A percentile compares a stretch with the other conserved stretches of the same genome.
phyloP scores from a whole-genome alignment of 1,284 basidiomycete species.

The Boletellus deceptivus region DNA sequence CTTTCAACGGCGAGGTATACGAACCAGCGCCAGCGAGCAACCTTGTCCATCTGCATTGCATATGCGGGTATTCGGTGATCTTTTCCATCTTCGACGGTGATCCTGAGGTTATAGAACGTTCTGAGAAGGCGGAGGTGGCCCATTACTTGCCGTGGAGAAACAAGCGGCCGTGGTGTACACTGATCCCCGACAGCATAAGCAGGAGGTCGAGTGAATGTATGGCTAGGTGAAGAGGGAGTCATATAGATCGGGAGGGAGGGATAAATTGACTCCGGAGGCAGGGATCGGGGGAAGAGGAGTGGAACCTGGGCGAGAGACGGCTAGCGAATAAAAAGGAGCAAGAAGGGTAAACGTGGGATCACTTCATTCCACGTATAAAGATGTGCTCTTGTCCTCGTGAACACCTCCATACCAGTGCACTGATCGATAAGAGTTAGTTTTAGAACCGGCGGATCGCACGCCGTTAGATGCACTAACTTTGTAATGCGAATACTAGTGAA shows the following conservation, averaged over 20 bases:
- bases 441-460: background rate
- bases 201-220: background rate
- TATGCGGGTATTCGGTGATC: constrained; percentile 28
- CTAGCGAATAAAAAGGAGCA: background rate
- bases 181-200: constrained; percentile 21
- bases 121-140: constrained; percentile 33
- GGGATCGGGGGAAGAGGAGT: too few relatives aligned
- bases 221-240: constrained; percentile 1
- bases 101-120: constrained; percentile 26
- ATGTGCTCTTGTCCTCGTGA: background rate
- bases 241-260: background rate
- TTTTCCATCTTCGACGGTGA: constrained; percentile 26
- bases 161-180: constrained; percentile 17
- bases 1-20: constrained; percentile 32
- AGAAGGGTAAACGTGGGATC: constrained; percentile 3
- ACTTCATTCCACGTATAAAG: constrained; percentile 9
- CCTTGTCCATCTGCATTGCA: constrained; percentile 24
- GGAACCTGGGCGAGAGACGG: background rate
- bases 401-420: constrained; percentile 14
- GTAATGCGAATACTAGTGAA: too few relatives aligned
- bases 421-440: constrained; percentile 4
- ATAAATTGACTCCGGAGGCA: background rate
- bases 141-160: constrained; percentile 24
- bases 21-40: constrained; percentile 32
- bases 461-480: too few relatives aligned